A percentile compares a stretch with the other conserved stretches of the same genome.
phyloP scores from a whole-genome alignment of 148 eudicot genomes.

The Vaccinium myrtillus region DNA sequence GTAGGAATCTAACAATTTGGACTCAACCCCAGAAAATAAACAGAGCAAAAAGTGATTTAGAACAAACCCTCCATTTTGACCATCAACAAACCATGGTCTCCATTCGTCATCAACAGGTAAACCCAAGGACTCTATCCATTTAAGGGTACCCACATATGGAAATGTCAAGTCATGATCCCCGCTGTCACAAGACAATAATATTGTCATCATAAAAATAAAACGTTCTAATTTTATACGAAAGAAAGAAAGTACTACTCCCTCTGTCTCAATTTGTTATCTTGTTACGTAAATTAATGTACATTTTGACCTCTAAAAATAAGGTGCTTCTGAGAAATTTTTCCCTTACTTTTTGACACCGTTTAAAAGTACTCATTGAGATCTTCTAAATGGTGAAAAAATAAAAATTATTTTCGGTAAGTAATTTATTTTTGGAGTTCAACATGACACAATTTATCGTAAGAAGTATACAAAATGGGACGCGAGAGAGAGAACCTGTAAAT shows the following conservation, averaged over 20 bases:
- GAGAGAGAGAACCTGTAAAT: conserved; percentile 39
- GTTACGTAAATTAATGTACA: too few relatives aligned
- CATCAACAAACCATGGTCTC: conserved; percentile 35
- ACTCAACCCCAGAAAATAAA: neutral
- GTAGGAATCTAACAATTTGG: neutral
- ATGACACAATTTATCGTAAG: too few relatives aligned
- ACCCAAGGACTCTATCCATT: conserved; percentile 19
- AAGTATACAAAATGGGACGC: too few relatives aligned
- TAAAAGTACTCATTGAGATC: too few relatives aligned
- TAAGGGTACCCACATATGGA: conserved; percentile 20
- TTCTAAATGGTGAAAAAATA: too few relatives aligned
- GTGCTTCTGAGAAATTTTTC: too few relatives aligned
- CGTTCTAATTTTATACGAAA: neutral
- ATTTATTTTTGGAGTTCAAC: too few relatives aligned
- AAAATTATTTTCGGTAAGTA: too few relatives aligned
- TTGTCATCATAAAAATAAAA: neutral
- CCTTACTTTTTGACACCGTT: too few relatives aligned
- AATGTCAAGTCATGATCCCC: conserved; percentile 32
- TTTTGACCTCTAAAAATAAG: too few relatives aligned
- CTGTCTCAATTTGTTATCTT: too few relatives aligned
- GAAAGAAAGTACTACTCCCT: neutral
- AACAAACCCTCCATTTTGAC: conserved; percentile 27
- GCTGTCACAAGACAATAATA: conserved; percentile 18
- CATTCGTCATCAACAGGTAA: conserved; percentile 20
- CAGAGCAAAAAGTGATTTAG: neutral